Base-by-base conservation (phyloP, 805 yeast species). In the Lachancea sp. region DNA sequence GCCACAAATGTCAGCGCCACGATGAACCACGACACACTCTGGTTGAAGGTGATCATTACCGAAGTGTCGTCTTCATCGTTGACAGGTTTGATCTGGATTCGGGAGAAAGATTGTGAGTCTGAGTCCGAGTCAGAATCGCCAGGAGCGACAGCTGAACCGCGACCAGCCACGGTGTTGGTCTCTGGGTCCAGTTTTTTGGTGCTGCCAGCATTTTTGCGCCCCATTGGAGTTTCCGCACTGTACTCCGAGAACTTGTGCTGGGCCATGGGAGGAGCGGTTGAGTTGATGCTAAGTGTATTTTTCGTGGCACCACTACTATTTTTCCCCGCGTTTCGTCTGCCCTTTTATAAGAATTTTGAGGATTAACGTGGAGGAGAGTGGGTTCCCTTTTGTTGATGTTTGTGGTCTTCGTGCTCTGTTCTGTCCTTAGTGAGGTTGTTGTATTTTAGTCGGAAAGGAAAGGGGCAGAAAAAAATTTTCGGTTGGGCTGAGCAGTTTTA, bases 1-100 rank as follows among this genome's bases (percentile, higher is more conserved):
- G 96, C 78, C 20, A 80, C 78, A 37, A 80, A 68, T 0, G 95
- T 84, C 38, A 88, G 63, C 20, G 75, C 63, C 18, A 87, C 65
- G 36, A 88, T 86, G 53, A 84, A 64, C 6, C 69, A 63, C 8
- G 92, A 72, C 3, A 85, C 80, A 42, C 64, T 71, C 9, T 73
- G 70, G 51, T 71, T 70, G 60, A 75, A 65, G 0, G 74, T 65
- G 56, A 71, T 66, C 49, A 71, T 54, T 32, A 69, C 64, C 3
- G 75, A 69, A 1, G 72, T 64, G 52, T 69, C 65, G 49, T 73
- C 78, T 48, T 72, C 77, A 43, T 71, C 76, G 45, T 70, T 63
- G 15, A 63, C 54, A 0, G 75, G 72, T 40, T 51, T 56, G 18
- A 59, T 58, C 23, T 49, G 41, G 19, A 58, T 54, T 25, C 50